Conservation (phyloP, 2,329 filamentous ascomycete species). For the Botryotinia convoluta region DNA sequence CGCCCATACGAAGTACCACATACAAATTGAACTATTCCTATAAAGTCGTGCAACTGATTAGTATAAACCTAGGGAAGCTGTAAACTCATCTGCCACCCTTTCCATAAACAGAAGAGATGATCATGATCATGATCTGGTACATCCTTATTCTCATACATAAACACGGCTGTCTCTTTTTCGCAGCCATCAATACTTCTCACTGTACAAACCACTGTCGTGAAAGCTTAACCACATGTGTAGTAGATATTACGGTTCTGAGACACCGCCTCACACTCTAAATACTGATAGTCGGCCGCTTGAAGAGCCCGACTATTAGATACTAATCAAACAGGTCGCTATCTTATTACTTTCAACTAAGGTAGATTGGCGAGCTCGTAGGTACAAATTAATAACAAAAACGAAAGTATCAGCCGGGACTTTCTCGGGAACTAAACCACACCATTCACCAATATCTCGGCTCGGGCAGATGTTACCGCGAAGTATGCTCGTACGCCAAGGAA, state of each 20-base stretch:
- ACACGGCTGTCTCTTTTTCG: neutral
- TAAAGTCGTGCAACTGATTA: neutral
- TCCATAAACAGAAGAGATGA: neutral
- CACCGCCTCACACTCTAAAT: neutral
- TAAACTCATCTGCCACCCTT: neutral
- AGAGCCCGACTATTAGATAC: neutral
- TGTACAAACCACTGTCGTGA: neutral
- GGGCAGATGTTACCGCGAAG: conserved; percentile 5
- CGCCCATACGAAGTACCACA: neutral
- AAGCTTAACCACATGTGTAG: neutral
- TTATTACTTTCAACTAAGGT: neutral
- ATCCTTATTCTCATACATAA: neutral
- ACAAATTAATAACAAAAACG: neutral
- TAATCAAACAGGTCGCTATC: neutral
- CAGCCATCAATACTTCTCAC: neutral
- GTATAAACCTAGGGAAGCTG: neutral
- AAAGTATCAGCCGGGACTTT: neutral
- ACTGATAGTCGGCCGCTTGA: too few species aligned
- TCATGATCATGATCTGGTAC: too few species aligned
- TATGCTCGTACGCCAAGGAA: neutral
- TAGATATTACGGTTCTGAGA: neutral
- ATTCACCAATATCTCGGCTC: neutral
- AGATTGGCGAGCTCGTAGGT: too few species aligned
- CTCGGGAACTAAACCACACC: neutral
- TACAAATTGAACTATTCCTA: neutral